Base-by-base conservation (phyloP, 441 rosid genomes). In the Aquilaria agallochum region DNA sequence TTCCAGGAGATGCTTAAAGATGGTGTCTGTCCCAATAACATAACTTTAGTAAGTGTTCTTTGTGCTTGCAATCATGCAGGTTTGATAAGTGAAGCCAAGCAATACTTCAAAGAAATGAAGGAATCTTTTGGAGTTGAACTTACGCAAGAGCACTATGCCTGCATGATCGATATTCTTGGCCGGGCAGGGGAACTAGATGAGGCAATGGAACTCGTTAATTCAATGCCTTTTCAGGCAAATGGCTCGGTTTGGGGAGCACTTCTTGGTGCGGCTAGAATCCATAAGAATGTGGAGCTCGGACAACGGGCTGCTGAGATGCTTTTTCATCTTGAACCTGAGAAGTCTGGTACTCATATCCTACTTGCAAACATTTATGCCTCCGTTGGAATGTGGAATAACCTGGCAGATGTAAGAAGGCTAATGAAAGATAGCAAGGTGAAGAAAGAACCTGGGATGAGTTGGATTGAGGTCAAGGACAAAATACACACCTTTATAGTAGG, bases 11-110 rank as follows among this genome's bases (percentile, higher is more conserved):
- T 86, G 95, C 79, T 86, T 20, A 63, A 77, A 68, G 73, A 72
- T 34, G 77, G 81, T 56, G 59, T 82, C 59, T 9, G 68, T 31
- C 89, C 92, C 54, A 81, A 86, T 72, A 86, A 83, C 66, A 80
- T 88, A 61, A 81, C 95, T 65, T 64, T 83, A 63, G 83, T 82
- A 15, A 78, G 82, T 32, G 83, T 88, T 49, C 89, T 88, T 45
- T 72, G 78, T 57, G 95, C 92, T 10, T 86, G 90, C 72, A 86
- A 79, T 69, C 92, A 88, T 65, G 79, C 92, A 50, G 92, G 95
- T 36, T 71, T 85, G 73, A 79, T 88, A 13, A 56, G 69, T 57
- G 85, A 85, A 76, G 95, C 88, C 9, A 62, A 77, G 54, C 67
- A 36, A 11, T 74, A 72, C 58, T 85, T 88, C 56, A 57, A 72